Percentiles rank a stretch among this genome's conserved stretches.
Evolutionary conservation across 345 rosid species (phyloP).

Genomic region (Ceriops decandra): DNA sequence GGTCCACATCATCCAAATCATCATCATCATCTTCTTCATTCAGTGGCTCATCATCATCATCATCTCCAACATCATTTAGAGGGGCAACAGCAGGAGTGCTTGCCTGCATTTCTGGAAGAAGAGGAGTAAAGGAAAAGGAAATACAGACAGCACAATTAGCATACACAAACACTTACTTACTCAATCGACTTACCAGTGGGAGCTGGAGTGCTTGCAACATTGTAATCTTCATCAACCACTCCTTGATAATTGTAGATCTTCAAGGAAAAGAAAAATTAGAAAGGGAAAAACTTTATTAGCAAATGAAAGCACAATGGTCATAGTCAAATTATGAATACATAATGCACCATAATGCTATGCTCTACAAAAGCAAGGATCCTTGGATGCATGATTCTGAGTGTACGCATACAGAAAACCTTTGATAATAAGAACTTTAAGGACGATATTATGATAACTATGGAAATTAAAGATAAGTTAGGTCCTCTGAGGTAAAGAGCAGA

Average conservation of each 20-base stretch:
- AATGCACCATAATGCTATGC: background rate
- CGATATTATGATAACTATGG: too few species aligned
- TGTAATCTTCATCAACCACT: conserved; percentile 75
- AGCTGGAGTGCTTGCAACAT: conserved; percentile 84
- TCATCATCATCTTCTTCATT: conserved; percentile 92
- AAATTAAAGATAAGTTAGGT: background rate
- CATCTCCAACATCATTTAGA: conserved; percentile 54
- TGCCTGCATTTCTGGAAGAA: conserved; percentile 60
- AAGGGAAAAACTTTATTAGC: conserved; percentile 14
- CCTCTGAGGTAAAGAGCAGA: background rate
- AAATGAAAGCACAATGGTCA: background rate
- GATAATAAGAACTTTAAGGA: too few species aligned
- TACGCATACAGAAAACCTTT: too few species aligned
- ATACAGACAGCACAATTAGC: background rate
- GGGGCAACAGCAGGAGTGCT: conserved; percentile 60
- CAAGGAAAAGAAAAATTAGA: conserved; percentile 13
- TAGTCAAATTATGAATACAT: background rate
- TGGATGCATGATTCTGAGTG: too few species aligned
- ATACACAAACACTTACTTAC: background rate
- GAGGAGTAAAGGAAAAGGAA: conserved; percentile 12
- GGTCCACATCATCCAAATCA: conserved; percentile 82
- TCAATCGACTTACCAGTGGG: conserved; percentile 51
- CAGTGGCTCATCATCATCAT: conserved; percentile 76
- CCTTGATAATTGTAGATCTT: conserved; percentile 97
- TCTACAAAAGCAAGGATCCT: too few species aligned